Evolutionary conservation across 2,329 filamentous ascomycete genomes (phyloP), one percentile per base, ranked within the genome.

Genomic region (Graphium sp.): DNA sequence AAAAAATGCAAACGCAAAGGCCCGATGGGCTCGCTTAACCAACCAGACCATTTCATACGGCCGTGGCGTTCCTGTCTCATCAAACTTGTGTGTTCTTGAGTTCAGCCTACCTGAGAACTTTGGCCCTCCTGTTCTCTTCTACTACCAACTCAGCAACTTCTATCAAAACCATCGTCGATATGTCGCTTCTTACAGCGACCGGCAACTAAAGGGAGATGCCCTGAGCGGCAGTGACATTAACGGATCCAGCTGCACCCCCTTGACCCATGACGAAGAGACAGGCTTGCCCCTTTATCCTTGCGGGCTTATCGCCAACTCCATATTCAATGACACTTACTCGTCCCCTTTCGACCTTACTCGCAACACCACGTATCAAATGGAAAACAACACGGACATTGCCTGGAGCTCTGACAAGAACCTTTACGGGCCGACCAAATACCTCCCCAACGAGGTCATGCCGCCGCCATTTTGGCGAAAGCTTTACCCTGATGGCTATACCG

Each of bases 141-240:
- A 94, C 60, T 98, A 98, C 53, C 78, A 79, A 40, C 73, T 98
- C 37, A 87, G 83, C 33, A 93, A 95, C 56, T 98, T 98, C 58
- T 95, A 95, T 59, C 89, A 98, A 54, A 98, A 98, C 49, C 89
- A 98, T 49, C 78, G 89, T 39, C 76, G 87, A 51, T 98, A 98
- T 41, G 89, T 94, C 35, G 80, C 83, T 46, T 92, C 82, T 2
- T 78, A 92, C 43, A 78, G 85, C 45, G 66, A 75, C 32, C 63
- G 80, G 29, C 89, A 98, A 52, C 62, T 98, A 30, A 56, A 76
- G 39, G 89, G 85, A 25, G 59, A 72, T 5, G 63, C 62, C 8
- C 65, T 79, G 12, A 58, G 60, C 18, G 66, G 63, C 32, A 41
- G 40, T 20, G 64, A 67, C 2, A 79, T 95, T 39, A 53, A 63